These are phyloP conservation scores for Mikania micrantha DNA, from an alignment of 129 eudicot species.

Conservation along the genomic window DNA sequence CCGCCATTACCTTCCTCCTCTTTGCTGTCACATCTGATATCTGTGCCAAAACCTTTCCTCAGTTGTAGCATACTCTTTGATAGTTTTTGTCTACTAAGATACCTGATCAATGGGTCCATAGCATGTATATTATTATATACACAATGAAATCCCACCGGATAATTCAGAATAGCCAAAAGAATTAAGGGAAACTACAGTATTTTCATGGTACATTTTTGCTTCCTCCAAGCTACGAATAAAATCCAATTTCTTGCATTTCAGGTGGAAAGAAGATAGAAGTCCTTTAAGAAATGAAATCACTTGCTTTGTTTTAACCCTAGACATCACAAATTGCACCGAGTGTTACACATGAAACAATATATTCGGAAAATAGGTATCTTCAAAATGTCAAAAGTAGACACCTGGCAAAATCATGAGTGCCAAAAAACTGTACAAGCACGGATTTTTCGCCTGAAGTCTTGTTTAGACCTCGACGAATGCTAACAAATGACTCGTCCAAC, in stretches of 20 bases:
- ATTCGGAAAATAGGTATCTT: neutral
- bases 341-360: constrained; percentile 1
- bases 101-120: constrained; percentile 40
- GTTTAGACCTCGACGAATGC: constrained; percentile 60
- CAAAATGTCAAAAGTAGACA: constrained; percentile 8
- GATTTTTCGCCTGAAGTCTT: constrained; percentile 74
- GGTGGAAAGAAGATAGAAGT: constrained; percentile 74
- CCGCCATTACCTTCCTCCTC: constrained; percentile 41
- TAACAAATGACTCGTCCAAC: constrained; percentile 65
- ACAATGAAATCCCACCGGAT: neutral
- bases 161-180: neutral
- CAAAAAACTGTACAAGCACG: constrained; percentile 88
- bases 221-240: constrained; percentile 80
- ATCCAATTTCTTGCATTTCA: constrained; percentile 72
- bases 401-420: constrained; percentile 99
- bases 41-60: constrained; percentile 45
- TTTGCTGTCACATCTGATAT: constrained; percentile 23
- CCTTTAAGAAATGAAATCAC: constrained; percentile 84
- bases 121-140: neutral
- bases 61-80: constrained; percentile 63
- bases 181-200: neutral
- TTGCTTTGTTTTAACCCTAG: constrained; percentile 70
- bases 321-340: constrained; percentile 13
- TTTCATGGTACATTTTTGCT: constrained; percentile 69
- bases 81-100: constrained; percentile 78